Evolutionary conservation across 75 land plant genomes (phyloP).

Genomic region (Pseudotsuga menziesii): DNA sequence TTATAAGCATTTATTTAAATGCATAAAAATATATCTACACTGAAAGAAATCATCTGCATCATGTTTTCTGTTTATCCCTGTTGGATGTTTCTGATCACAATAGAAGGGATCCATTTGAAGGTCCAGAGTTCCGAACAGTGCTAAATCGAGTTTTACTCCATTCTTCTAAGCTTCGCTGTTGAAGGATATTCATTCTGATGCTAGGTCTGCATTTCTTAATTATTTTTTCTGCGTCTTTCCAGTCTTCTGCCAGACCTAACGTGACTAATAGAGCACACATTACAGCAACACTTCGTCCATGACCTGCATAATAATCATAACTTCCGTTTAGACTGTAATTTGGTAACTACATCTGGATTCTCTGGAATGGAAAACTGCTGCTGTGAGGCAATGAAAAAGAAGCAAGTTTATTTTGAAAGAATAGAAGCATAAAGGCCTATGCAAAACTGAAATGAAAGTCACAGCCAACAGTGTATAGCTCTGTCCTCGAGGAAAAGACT

Average conservation of each 20-base stretch:
- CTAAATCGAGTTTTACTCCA: constrained; percentile 68
- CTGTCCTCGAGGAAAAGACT: too few species aligned
- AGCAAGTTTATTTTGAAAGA: background rate
- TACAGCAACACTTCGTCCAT: constrained; percentile 89
- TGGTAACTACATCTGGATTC: background rate
- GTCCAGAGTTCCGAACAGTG: background rate
- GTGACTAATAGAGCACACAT: constrained; percentile 77
- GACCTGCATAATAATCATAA: constrained; percentile 39
- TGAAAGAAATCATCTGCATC: background rate
- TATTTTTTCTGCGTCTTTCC: constrained; percentile 64
- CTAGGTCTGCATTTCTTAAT: constrained; percentile 48
- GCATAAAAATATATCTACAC: background rate
- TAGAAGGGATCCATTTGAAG: constrained; percentile 5
- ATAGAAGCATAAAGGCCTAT: too few species aligned
- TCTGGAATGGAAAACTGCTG: background rate
- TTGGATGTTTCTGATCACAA: background rate
- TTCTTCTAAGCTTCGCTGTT: constrained; percentile 53
- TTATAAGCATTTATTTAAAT: background rate
- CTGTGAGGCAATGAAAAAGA: background rate
- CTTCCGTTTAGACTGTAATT: background rate
- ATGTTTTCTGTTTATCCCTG: background rate
- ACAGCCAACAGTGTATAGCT: too few species aligned
- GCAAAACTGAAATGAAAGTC: too few species aligned
- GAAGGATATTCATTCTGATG: constrained; percentile 60
- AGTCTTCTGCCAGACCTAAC: constrained; percentile 58